Base-by-base conservation (phyloP, 1,284 basidiomycete species). In the Ganoderma sinense region DNA sequence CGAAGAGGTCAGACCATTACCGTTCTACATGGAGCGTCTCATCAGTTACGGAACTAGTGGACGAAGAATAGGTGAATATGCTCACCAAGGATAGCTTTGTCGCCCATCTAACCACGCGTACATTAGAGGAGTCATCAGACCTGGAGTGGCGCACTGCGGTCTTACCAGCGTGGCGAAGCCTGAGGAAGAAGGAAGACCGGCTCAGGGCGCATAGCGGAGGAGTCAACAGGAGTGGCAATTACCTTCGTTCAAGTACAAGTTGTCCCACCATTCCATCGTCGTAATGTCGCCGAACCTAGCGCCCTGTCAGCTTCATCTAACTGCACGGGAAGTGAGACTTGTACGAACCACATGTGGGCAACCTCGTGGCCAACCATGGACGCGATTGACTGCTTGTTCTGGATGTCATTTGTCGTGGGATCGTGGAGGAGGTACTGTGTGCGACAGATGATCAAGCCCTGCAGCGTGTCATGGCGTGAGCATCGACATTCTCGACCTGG, bases 251-350 rank as follows among this genome's bases (percentile, higher is more conserved):
- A 96, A 84, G 79, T 93, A 96, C 58, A 96, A 84, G 80, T 94
- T 93, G 74, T 95, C 92, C 96, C 96, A 97, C 95, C 95, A 97
- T 76, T 89, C 89, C 93, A 97, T 96, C 0, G 95, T 97, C 16
- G 94, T 92, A 75, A 97, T 94, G 79, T 97, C 92, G 62, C 95
- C 95, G 77, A 96, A 97, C 93, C 92, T 82, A 78, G 77, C 16
- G 63, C 45, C 33, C 43, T 18, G 10, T 48, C 7, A 29, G 2
- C 26, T 20, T 31, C 13, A 45, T n/a, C 23, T 18, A 14, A 14
- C 33, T 14, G 20, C 2, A 1, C 33, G 31, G 18, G 33, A 39
- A 8, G 26, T 18, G 16, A 29, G 20, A 31, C 1, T 2, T 31
- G n/a, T 69, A 84, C 89, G 73, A 81, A 94, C 91, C 92, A 94